Evolutionary conservation across 2,329 filamentous ascomycete genomes (phyloP).

Genomic region (Monilinia vaccinii-corymbosi): DNA sequence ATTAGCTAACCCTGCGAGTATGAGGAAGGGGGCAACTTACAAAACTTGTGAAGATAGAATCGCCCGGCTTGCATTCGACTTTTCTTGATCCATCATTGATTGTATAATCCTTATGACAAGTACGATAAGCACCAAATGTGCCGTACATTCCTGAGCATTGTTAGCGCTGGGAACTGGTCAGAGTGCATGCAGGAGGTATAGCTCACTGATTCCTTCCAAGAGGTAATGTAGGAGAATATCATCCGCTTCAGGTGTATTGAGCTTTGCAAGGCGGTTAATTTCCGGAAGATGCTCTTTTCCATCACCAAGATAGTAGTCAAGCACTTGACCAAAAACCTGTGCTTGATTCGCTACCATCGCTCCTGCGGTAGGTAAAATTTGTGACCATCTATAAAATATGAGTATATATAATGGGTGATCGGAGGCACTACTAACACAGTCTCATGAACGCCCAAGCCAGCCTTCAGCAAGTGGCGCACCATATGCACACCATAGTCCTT

Average conservation of each 20-base stretch:
- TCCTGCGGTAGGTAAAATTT: conserved; percentile 55
- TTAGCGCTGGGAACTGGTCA: background rate
- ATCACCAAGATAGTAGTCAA: conserved; percentile 60
- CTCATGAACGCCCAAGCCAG: conserved; percentile 52
- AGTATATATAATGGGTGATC: conserved; percentile 38
- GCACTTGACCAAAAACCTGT: conserved; percentile 60
- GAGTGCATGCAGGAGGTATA: background rate
- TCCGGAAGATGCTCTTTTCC: conserved; percentile 48
- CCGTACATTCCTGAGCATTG: conserved; percentile 41
- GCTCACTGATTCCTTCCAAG: conserved; percentile 43
- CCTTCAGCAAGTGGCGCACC: conserved; percentile 53
- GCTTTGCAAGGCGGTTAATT: conserved; percentile 48
- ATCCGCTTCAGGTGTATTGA: conserved; percentile 47
- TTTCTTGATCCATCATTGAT: conserved; percentile 5
- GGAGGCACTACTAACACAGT: conserved; percentile 33
- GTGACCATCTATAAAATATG: conserved; percentile 35
- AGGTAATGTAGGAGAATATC: conserved; percentile 56
- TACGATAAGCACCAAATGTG: conserved; percentile 50
- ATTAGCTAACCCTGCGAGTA: background rate
- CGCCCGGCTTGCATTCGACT: conserved; percentile 5
- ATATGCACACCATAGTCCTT: conserved; percentile 52
- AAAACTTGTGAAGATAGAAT: conserved; percentile 6
- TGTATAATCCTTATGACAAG: conserved; percentile 7
- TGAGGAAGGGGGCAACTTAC: background rate
- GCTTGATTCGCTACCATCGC: conserved; percentile 62